A percentile compares a stretch with the other conserved stretches of the same genome.
phyloP scores from a whole-genome alignment of 306 rosid species.

The Quillaja saponaria region DNA sequence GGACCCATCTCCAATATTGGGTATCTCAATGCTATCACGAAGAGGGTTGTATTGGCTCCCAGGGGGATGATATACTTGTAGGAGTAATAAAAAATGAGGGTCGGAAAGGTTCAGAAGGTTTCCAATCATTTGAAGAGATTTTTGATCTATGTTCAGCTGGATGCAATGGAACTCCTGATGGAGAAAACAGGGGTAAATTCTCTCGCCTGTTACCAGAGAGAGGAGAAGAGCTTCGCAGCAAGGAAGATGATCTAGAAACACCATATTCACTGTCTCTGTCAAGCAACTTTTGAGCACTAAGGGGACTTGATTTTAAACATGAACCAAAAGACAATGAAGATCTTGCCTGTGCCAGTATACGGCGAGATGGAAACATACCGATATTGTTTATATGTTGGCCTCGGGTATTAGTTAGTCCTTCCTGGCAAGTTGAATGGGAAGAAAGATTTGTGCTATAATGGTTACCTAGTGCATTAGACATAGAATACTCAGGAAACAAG shows the following conservation, averaged over 20 bases:
- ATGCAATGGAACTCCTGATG: slow-evolving; percentile 36
- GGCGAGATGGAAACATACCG: slow-evolving; percentile 36
- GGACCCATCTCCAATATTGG: slow-evolving; percentile 64
- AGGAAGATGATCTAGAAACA: slow-evolving; percentile 37
- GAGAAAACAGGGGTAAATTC: slow-evolving; percentile 35
- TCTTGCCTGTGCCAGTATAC: slow-evolving; percentile 39
- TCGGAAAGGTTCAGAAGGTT: slow-evolving; percentile 85
- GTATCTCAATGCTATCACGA: slow-evolving; percentile 67
- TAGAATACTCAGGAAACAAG: slow-evolving; percentile 51
- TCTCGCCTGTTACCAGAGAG: slow-evolving; percentile 50
- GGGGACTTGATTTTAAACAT: slow-evolving; percentile 33
- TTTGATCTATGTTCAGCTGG: slow-evolving; percentile 45
- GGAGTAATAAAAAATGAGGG: slow-evolving; percentile 79
- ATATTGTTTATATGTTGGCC: slow-evolving; percentile 31
- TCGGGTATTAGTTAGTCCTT: slow-evolving; percentile 41
- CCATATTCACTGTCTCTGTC: slow-evolving; percentile 40
- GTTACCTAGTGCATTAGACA: slow-evolving; percentile 44
- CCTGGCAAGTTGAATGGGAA: slow-evolving; percentile 43
- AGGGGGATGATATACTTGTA: slow-evolving; percentile 45
- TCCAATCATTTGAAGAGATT: slow-evolving; percentile 68
- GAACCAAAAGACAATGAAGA: slow-evolving; percentile 46
- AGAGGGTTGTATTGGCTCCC: slow-evolving; percentile 72
- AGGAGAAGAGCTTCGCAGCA: slow-evolving; percentile 41
- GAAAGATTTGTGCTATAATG: slow-evolving; percentile 38
- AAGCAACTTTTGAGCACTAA: slow-evolving; percentile 41